phyloP scores from a whole-genome alignment of 352 stramenopile genomes.

The Pythium sp. region DNA sequence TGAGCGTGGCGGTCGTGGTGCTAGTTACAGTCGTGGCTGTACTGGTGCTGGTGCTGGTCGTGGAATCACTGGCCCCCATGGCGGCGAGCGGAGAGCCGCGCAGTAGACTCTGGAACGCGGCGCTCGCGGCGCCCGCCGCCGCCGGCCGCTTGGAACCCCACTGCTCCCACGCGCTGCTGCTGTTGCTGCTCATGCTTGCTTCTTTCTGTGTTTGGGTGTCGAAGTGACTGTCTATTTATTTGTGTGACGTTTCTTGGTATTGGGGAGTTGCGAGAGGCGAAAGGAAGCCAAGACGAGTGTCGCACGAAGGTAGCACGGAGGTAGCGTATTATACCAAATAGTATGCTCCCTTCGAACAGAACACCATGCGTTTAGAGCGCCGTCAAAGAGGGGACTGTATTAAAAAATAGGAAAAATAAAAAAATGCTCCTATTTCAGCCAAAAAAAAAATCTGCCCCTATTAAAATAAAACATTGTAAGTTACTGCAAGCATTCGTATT shows the following conservation, averaged over 20 bases:
- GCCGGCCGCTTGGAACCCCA: constrained; percentile 65
- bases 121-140: constrained; percentile 21
- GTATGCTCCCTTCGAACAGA: too few relatives aligned
- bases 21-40: not conserved
- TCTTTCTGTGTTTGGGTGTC: not conserved
- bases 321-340: too few relatives aligned
- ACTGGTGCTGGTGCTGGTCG: constrained; percentile 21
- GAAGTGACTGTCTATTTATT: not conserved
- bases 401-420: too few relatives aligned
- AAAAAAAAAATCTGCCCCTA: too few relatives aligned
- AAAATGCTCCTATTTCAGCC: too few relatives aligned
- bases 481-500: too few relatives aligned
- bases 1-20: not conserved
- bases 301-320: too few relatives aligned
- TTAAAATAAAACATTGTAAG: too few relatives aligned
- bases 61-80: constrained; percentile 24
- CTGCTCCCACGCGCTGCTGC: constrained; percentile 60
- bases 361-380: too few relatives aligned
- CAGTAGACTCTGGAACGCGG: constrained; percentile 49
- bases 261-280: too few relatives aligned
- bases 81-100: constrained; percentile 47
- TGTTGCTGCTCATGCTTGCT: not conserved
- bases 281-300: too few relatives aligned
- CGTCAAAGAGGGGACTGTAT: too few relatives aligned
- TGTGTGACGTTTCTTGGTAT: not conserved